Conservation (phyloP, 2,329 filamentous ascomycete species). For the Penicillium concentricum region DNA sequence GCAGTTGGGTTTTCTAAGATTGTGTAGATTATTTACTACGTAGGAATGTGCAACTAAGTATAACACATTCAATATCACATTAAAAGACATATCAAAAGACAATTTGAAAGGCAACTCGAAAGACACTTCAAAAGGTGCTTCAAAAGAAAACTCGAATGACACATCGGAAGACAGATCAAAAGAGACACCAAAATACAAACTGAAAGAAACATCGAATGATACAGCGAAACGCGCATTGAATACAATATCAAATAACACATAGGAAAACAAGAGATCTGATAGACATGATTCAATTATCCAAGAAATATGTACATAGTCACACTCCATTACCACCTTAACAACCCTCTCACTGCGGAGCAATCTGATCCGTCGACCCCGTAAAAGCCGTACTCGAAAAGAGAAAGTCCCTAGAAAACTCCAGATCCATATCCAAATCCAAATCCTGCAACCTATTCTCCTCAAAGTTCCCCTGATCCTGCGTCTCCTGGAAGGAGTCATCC, state of each 20-base stretch:
- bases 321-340: background rate
- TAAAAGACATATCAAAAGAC: background rate
- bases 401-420: constrained; percentile 39
- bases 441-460: constrained; percentile 27
- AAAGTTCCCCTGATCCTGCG: constrained; percentile 5
- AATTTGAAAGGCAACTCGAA: background rate
- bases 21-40: background rate
- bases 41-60: background rate
- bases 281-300: background rate
- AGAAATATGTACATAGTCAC: background rate
- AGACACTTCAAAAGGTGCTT: no score
- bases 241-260: no score
- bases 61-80: background rate
- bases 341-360: background rate
- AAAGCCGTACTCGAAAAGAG: constrained; percentile 35
- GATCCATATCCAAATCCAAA: constrained; percentile 34
- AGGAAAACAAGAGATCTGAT: background rate
- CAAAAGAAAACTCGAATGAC: no score
- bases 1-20: no score
- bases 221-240: no score
- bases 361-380: constrained; percentile 23
- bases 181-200: no score
- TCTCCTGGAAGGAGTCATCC: constrained; percentile 5
- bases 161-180: background rate
- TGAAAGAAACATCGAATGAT: no score